Evolutionary conservation across 208 protist species (phyloP).

Genomic region (Acanthamoeba divionensis): DNA sequence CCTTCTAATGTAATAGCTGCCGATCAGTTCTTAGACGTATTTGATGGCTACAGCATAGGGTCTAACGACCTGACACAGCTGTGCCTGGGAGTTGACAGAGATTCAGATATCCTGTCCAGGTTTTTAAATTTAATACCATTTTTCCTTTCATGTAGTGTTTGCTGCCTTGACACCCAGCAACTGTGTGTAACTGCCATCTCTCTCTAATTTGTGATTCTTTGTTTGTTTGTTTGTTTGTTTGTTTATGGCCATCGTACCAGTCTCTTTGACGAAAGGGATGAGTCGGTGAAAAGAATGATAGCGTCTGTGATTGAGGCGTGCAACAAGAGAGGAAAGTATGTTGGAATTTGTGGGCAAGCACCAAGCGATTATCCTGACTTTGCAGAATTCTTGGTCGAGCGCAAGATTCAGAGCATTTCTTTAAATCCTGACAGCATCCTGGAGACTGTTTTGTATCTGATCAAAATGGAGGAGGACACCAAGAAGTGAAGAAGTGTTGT

Average conservation of each 20-base stretch:
- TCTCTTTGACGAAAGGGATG: slow-evolving; percentile 62
- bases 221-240: too few species aligned
- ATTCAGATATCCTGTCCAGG: slow-evolving; percentile 58
- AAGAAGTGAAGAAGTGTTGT: too few species aligned
- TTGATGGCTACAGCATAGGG: slow-evolving; percentile 68
- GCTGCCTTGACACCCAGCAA: not conserved
- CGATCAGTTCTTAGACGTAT: slow-evolving; percentile 57
- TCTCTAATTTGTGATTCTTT: too few species aligned
- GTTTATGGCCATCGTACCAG: too few species aligned
- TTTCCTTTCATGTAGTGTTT: not conserved
- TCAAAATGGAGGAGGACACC: not conserved
- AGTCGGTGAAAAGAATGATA: slow-evolving; percentile 59
- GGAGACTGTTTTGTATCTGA: not conserved
- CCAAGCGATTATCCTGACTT: slow-evolving; percentile 69
- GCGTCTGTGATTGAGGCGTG: slow-evolving; percentile 34
- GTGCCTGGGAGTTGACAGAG: slow-evolving; percentile 64
- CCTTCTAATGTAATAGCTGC: slow-evolving; percentile 71
- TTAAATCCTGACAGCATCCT: slow-evolving; percentile 63
- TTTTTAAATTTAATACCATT: not conserved
- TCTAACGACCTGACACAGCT: slow-evolving; percentile 73
- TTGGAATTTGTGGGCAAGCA: slow-evolving; percentile 72
- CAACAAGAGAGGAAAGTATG: slow-evolving; percentile 58
- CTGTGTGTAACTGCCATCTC: too few species aligned
- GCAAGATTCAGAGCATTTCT: slow-evolving; percentile 66
- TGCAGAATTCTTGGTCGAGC: slow-evolving; percentile 63